Base-by-base conservation (phyloP, 352 stramenopile species). In the Phytophthora pluvialis region DNA sequence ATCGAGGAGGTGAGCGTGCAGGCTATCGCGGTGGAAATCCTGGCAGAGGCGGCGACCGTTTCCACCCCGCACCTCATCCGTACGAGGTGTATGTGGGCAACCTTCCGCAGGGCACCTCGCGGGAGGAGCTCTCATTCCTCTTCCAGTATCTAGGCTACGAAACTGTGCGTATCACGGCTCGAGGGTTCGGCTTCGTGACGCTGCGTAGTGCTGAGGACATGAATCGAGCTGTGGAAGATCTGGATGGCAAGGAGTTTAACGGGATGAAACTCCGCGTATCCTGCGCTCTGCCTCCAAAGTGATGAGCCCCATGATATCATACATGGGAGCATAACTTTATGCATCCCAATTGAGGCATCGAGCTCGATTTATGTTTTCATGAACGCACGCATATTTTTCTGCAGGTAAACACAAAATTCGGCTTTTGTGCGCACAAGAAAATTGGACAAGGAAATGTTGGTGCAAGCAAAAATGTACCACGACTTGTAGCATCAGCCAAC, bases 11-110 rank as follows among this genome's bases (percentile, higher is more conserved):
- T 3, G 79, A 85, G 25, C 73, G 81, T 53, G 75, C 68, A 18
- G 50, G 64, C 18, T 79, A 81, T 42, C 73, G 81, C 5, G 64
- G 75, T 16, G 52, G 65, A 4, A 72, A 67, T 18, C 42, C 59
- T 49, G 66, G 75, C 6, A 60, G 64, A 56, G 68, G 77, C 31
- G 73, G 78, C 0, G 67, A 74, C 11, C 60, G 80, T 7, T 90
- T 88, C 68, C 67, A 80, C 29, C 53, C 71, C 3, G 74, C 80
- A 2, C 83, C 82, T 45, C 81, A 92, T 57, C 81, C 86, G 26
- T 91, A 78, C 43, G 86, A 94, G 53, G 82, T 94, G 26, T 94
- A 93, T 61, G 86, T 94, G 38, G 86, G 86, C 21, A 94, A 94
- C 42, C 55, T 94, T n/a, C 86, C 86, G 4, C 84, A 87, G 26